Evolutionary conservation across 495 filamentous ascomycete species (phyloP).

Genomic region (Xylaria grammica): DNA sequence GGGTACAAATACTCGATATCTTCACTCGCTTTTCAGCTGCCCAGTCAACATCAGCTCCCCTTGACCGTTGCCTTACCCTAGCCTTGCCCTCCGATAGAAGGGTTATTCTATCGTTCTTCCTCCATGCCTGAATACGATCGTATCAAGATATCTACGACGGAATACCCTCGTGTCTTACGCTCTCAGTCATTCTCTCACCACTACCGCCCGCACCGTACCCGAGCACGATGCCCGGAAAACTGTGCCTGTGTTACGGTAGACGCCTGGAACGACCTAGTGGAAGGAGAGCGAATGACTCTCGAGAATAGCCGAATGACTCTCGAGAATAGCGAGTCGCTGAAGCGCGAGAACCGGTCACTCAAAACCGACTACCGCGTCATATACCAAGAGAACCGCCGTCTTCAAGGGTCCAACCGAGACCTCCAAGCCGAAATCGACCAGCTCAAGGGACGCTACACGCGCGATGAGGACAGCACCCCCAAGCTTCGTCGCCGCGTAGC

Average conservation of each 20-base stretch:
- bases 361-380: conserved; percentile 25
- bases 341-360: conserved; percentile 31
- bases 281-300: conserved; percentile 27
- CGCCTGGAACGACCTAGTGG: conserved; percentile 30
- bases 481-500: conserved; percentile 21
- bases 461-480: conserved; percentile 24
- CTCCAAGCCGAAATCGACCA: conserved; percentile 11
- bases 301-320: conserved; percentile 21
- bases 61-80: not conserved
- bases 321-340: conserved; percentile 23
- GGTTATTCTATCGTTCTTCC: conserved; percentile 16
- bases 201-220: conserved; percentile 24
- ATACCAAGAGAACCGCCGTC: conserved; percentile 21
- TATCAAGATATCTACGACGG: conserved; percentile 23
- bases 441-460: conserved; percentile 15
- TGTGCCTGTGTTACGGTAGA: conserved; percentile 33
- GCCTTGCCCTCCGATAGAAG: conserved; percentile 17
- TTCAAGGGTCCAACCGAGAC: conserved; percentile 23
- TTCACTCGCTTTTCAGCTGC: conserved; percentile 8
- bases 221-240: conserved; percentile 31
- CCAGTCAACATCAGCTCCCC: conserved; percentile 20
- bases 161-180: conserved; percentile 21
- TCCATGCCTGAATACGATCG: conserved; percentile 32
- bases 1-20: not conserved
- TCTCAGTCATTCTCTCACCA: conserved; percentile 32